Percentiles rank a stretch among this genome's conserved stretches.
These are phyloP conservation scores for Ziziphus jujuba DNA, from an alignment of 306 rosid genomes.

Conservation along the genomic window DNA sequence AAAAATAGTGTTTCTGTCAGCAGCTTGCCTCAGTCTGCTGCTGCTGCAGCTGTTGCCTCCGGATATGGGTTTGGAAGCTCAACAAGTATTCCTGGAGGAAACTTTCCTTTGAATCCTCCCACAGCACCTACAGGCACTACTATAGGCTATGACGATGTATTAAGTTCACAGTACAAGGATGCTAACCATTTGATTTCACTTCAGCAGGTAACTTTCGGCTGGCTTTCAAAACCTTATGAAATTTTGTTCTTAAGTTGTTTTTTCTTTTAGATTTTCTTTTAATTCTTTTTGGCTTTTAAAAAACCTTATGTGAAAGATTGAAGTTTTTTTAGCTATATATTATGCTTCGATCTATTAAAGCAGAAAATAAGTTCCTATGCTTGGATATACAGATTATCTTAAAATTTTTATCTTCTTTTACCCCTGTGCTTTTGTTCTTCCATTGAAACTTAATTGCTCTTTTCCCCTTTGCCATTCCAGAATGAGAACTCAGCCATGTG, in stretches of 20 bases:
- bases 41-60: constrained; percentile 74
- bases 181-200: constrained; percentile 82
- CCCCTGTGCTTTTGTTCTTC: not conserved
- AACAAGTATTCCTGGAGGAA: constrained; percentile 88
- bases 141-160: constrained; percentile 77
- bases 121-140: constrained; percentile 75
- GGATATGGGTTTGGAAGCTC: constrained; percentile 95
- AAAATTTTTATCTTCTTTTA: not conserved
- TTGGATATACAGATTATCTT: not conserved
- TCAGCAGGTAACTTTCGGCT: constrained; percentile 68
- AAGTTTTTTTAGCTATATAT: too few species aligned
- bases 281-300: too few species aligned
- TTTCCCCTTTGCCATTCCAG: constrained; percentile 34
- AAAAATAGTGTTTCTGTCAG: constrained; percentile 93
- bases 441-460: constrained; percentile 1
- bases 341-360: too few species aligned
- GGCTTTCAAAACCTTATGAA: not conserved
- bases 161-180: constrained; percentile 90
- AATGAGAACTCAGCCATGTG: constrained; percentile 93
- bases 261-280: not conserved
- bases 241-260: not conserved
- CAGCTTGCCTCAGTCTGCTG: constrained; percentile 94
- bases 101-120: constrained; percentile 74
- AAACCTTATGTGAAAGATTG: too few species aligned
- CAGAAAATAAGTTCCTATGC: not conserved